Evolutionary conservation across 768 basidiomycete genomes (phyloP).

Genomic region (Mrakia frigida): DNA sequence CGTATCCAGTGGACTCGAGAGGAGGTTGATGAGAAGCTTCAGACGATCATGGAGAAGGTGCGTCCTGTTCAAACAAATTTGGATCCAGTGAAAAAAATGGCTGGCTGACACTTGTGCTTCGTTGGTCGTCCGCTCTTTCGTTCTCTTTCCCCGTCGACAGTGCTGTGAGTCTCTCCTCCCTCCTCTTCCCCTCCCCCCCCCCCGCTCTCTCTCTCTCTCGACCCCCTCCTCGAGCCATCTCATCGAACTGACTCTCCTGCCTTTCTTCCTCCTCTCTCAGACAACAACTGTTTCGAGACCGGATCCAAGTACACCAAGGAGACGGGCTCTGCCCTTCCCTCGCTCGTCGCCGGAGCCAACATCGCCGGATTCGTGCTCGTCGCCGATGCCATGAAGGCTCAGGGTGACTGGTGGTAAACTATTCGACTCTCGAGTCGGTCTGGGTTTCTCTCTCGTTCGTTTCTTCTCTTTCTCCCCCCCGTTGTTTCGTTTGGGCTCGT

Average conservation of each 20-base stretch:
- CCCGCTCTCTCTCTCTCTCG: not conserved
- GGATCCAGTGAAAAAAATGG: too few relatives aligned
- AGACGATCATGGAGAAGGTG: constrained; percentile 65
- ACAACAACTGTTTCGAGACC: constrained; percentile 55
- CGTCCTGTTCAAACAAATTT: too few relatives aligned
- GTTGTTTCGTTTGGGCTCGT: not conserved
- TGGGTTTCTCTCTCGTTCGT: not conserved
- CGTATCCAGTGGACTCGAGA: constrained; percentile 56
- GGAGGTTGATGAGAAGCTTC: constrained; percentile 64
- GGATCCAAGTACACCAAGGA: constrained; percentile 58
- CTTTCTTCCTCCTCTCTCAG: constrained; percentile 14
- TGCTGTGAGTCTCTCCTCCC: constrained; percentile 4
- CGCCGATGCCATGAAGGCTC: constrained; percentile 53
- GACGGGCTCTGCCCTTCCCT: constrained; percentile 48
- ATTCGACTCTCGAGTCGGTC: not conserved
- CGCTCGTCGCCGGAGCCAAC: constrained; percentile 62
- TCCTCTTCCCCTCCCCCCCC: not conserved
- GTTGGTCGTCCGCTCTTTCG: too few relatives aligned
- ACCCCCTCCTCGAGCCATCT: too few relatives aligned
- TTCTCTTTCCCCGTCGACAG: too few relatives aligned
- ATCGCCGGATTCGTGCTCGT: constrained; percentile 61
- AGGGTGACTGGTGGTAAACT: constrained; percentile 69
- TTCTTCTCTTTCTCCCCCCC: not conserved
- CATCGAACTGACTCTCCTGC: not conserved
- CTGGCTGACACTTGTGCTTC: too few relatives aligned